Evolutionary conservation across 352 stramenopile genomes (phyloP).

Genomic region (Globisporangium splendens): DNA sequence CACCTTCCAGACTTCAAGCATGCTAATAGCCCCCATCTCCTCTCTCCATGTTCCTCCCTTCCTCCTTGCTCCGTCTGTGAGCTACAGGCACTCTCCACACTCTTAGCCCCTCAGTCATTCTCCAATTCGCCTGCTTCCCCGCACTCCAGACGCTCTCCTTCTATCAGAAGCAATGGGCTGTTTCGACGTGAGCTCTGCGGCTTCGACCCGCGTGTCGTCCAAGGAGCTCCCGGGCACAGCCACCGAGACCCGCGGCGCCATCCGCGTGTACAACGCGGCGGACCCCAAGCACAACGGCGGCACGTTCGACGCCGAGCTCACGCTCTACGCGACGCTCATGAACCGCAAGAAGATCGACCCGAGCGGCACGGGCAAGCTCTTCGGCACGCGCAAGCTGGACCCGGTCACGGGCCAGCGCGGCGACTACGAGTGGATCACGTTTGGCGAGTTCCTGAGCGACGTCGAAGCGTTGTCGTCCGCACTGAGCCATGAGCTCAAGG

Average conservation of each 20-base stretch:
- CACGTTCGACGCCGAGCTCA: constrained; percentile 35
- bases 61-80: too few relatives aligned
- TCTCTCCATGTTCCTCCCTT: too few relatives aligned
- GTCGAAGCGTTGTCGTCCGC: constrained; percentile 41
- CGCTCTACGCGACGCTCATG: constrained; percentile 52
- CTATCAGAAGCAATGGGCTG: too few relatives aligned
- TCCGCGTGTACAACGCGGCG: constrained; percentile 9
- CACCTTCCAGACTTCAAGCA: too few relatives aligned
- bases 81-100: too few relatives aligned
- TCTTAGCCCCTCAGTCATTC: too few relatives aligned
- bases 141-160: too few relatives aligned
- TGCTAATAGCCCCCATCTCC: too few relatives aligned
- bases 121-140: too few relatives aligned
- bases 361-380: constrained; percentile 46
- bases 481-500: constrained; percentile 29
- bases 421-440: constrained; percentile 54
- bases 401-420: constrained; percentile 30
- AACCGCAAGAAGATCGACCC: constrained; percentile 31
- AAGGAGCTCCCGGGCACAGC: not conserved
- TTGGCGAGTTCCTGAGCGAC: constrained; percentile 47
- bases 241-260: constrained; percentile 15
- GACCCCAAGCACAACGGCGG: constrained; percentile 14
- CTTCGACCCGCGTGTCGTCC: too few relatives aligned
- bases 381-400: constrained; percentile 51
- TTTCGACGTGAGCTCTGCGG: too few relatives aligned